Percentiles rank a stretch among this genome's conserved stretches.
Conservation (phyloP, 1,139 yeast species). For the Blastobotrys illinoisensis region DNA sequence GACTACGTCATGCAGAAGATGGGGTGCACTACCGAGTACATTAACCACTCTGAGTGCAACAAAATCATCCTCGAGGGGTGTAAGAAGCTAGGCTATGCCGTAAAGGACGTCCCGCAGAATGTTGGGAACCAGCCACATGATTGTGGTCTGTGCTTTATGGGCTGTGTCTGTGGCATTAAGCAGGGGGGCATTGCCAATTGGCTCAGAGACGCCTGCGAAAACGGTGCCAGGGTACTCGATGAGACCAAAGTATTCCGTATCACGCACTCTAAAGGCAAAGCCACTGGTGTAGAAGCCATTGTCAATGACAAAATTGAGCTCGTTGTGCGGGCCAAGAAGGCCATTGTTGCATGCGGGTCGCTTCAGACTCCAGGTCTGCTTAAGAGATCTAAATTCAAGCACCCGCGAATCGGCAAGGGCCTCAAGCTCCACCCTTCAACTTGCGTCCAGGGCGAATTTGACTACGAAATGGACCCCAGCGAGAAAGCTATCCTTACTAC, state of each 20-base stretch:
- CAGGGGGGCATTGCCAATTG: constrained; percentile 51
- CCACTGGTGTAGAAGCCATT: constrained; percentile 39
- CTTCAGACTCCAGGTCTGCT: constrained; percentile 49
- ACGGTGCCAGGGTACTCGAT: constrained; percentile 47
- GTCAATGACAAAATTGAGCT: constrained; percentile 33
- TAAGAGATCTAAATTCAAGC: constrained; percentile 48
- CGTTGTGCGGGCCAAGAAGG: constrained; percentile 45
- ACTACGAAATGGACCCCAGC: constrained; percentile 36
- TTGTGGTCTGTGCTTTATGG: constrained; percentile 50
- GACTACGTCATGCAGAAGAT: constrained; percentile 48
- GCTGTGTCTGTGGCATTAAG: constrained; percentile 52
- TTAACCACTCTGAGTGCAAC: constrained; percentile 49
- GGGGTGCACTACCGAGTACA: constrained; percentile 43
- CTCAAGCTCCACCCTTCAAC: constrained; percentile 52
- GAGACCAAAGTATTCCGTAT: constrained; percentile 42
- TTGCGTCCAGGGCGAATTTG: constrained; percentile 41
- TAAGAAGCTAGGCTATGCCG: constrained; percentile 43
- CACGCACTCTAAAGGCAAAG: constrained; percentile 41
- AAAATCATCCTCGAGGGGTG: constrained; percentile 44
- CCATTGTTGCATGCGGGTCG: constrained; percentile 47
- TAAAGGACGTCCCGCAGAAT: constrained; percentile 44
- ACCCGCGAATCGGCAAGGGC: constrained; percentile 49
- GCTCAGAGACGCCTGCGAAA: constrained; percentile 47
- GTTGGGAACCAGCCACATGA: constrained; percentile 46
- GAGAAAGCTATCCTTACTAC: constrained; percentile 48